Base-by-base conservation (phyloP, 805 yeast genomes). In the Suhomyces sp. region DNA sequence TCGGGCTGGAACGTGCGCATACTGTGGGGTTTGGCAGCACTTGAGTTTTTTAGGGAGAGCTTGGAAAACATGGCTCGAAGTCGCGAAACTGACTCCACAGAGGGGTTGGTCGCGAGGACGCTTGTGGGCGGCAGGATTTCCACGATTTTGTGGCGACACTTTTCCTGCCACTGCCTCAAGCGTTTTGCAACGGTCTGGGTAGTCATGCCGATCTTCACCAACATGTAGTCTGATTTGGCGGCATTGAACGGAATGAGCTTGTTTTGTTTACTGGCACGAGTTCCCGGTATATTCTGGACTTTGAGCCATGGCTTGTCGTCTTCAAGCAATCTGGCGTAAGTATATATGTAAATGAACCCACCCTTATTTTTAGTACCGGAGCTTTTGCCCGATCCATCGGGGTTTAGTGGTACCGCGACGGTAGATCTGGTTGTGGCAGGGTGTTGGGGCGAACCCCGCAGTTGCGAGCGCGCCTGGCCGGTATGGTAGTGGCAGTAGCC, bases 191-290 rank as follows among this genome's bases (percentile, higher is more conserved):
- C 82, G 0, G 71, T 64, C 49, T 74, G 77, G 0, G 82, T 74
- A 2, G 87, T 82, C 71, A 70, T 80, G 1, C 87, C 87, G 1
- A 82, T 74, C 56, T 82, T 82, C 15, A 82, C 64, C 13, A 82
- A 63, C 3, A 78, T 68, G 45, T 70, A 66, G n/a, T 64, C 59
- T 31, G 72, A 68, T 35, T 68, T 65, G 19, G 67, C 68, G 2
- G 80, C 67, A 38, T 76, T 61, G 57, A 77, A 74, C 8, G 60
- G 58, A 2, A 61, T 55, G 68, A 77, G 70, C 40, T 68, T 57
- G 35, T 66, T 63, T 33, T 46, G 55, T 33, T 47, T 31, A 10
- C 42, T 9, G 24, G 42, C 12, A 35, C 55, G 48, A 4, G 60
- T 53, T 45, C 58, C 53, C 15, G 69, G 69, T 9, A 69, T 54